Evolutionary conservation across 352 stramenopile species (phyloP), one percentile per base, ranked within the genome.

Genomic region (Globisporangium carolinianum): DNA sequence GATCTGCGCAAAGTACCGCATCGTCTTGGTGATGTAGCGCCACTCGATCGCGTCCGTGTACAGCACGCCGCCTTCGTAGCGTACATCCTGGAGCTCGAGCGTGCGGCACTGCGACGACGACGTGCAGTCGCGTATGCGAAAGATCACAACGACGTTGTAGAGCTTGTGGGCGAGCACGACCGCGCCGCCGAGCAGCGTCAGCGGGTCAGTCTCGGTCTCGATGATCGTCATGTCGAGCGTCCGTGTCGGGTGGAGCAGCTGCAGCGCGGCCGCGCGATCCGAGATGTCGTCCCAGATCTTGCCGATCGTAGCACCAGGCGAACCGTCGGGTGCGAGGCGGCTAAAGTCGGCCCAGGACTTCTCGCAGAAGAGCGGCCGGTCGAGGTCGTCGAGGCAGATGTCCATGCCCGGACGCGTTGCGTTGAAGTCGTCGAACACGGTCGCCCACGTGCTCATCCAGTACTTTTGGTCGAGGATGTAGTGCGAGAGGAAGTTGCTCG

Each of bases 381-480:
- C 73, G 53, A 80, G 61, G 59, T 80, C 72, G 47, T 83, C 73
- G 12, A 83, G 57, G 37, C 73, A 83, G 51, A 83, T 61, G 45
- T 83, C 72, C 12, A 81, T 63, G 48, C 73, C 73, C 10, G 62
- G 67, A 11, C 17, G 48, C 42, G 43, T 56, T 15, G 37, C 36
- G 24, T 72, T 58, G n/a, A 83, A 61, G 17, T 74, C 71, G 18
- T 67, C 55, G 24, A 83, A 83, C 11, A 66, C 61, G 5, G 73
- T 81, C 15, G 58, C 71, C 73, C 71, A 83, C 36, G 75, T 71
- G 39, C 69, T 77, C 60, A 83, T 73, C 73, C 73, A 83, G 35
- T 80, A 80, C 59, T 79, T 80, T 48, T 80, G 73, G 35, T 83
- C 71, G 46, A 83, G 63, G 36, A 83, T 62, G 47, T 81, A 73